phyloP scores from a whole-genome alignment of 1,284 basidiomycete genomes.

The Fistulinella cinereoalba region DNA sequence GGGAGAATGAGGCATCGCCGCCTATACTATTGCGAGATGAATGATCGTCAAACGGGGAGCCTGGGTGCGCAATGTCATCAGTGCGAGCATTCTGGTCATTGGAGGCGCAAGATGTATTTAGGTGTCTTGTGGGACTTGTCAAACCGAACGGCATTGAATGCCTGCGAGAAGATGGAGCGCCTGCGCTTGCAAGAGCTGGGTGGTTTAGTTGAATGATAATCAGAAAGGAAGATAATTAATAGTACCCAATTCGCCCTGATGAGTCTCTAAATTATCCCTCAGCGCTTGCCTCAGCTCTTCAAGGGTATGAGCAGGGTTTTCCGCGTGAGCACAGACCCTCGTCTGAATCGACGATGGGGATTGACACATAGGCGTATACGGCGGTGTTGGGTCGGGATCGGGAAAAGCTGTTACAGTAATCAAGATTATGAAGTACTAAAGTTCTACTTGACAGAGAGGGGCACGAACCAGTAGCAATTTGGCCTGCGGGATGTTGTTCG shows the following conservation, averaged over 20 bases:
- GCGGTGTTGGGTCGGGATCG: constrained; percentile 27
- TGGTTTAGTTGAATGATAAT: background rate
- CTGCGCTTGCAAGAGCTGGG: background rate
- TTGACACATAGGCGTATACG: constrained; percentile 26
- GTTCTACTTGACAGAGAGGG: background rate
- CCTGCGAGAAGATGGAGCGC: background rate
- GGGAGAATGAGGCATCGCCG: constrained; percentile 19
- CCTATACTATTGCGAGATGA: constrained; percentile 7
- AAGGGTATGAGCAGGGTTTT: constrained; percentile 36
- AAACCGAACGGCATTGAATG: background rate
- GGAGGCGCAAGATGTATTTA: constrained; percentile 13
- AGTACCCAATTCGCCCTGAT: background rate
- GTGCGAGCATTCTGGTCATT: background rate
- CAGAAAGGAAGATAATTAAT: background rate
- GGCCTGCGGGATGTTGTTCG: constrained; percentile 5
- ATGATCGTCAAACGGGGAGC: background rate
- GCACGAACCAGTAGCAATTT: constrained; percentile 3
- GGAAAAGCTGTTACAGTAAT: constrained; percentile 3
- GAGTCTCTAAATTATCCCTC: constrained; percentile 24
- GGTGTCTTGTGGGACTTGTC: background rate
- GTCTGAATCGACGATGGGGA: background rate
- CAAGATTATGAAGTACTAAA: background rate
- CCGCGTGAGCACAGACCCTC: constrained; percentile 1
- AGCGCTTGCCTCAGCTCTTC: constrained; percentile 43
- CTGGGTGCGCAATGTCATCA: background rate